Base-by-base conservation (phyloP, 805 yeast species). In the Pichia paraexigua region DNA sequence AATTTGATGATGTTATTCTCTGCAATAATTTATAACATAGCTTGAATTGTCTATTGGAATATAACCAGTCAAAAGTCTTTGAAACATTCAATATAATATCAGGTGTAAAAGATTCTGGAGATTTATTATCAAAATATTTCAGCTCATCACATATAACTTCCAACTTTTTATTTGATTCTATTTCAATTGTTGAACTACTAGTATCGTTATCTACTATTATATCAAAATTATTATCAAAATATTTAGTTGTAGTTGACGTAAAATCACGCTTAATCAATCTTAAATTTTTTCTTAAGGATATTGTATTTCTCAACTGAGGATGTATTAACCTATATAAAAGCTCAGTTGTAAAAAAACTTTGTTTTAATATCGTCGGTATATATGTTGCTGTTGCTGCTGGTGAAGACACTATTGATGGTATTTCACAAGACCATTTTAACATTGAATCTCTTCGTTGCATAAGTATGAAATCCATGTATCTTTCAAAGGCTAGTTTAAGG, bases 371-470 rank as follows among this genome's bases (percentile, higher is more conserved):
- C 11, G 39, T 21, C 4, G 35, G 18, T 21, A 35, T 17, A 35
- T 17, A 35, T 35, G 39, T 35, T 35, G 39, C n/a, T 35, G 39
- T 5, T 35, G 39, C 11, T 17, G 11, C n/a, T 35, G 39, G 2
- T 35, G 39, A 11, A 4, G 11, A 35, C n/a, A 35, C n/a, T 35
- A 35, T 35, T 37, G 28, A 27, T 25, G 50, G 40, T 18, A 46
- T n/a, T 2, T 58, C 62, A 42, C 61, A 41, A 45, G 62, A 63
- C 68, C 67, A 64, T 44, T 47, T 54, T 15, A 64, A 53, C 57
- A 63, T 63, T 41, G 56, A 49, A 28, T 63, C 65, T 49, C 66
- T 56, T 51, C 61, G 60, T 42, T 57, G 59, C 9, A 61, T 30
- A 5, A 56, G 24, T 39, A 56, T 60, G 25, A 59, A 45, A 53